Conservation (phyloP, 768 basidiomycete species). For the Crepidotus variabilis region DNA sequence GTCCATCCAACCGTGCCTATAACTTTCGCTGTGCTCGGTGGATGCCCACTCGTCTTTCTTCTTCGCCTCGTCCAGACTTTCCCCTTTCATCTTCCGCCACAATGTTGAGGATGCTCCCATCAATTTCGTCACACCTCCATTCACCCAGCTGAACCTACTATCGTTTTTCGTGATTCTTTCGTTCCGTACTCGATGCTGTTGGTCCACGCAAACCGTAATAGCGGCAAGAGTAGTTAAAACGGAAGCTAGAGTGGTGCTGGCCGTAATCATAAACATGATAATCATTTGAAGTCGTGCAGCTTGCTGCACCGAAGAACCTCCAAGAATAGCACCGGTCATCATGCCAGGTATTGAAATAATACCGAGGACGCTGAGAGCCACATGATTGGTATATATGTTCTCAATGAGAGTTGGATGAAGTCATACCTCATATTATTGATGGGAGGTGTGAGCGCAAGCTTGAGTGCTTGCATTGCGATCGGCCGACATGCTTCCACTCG, state of each 20-base stretch:
- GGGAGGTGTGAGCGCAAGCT: slow-evolving; percentile 73
- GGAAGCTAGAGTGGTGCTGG: slow-evolving; percentile 68
- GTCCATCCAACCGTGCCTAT: slow-evolving; percentile 1
- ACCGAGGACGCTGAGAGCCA: slow-evolving; percentile 53
- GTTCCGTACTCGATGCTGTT: slow-evolving; percentile 56
- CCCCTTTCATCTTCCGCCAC: neutral
- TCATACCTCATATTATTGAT: slow-evolving; percentile 82
- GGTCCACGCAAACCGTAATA: slow-evolving; percentile 63
- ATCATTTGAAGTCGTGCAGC: slow-evolving; percentile 88
- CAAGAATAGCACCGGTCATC: slow-evolving; percentile 92
- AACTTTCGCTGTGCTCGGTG: neutral
- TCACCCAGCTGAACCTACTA: neutral
- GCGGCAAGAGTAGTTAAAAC: slow-evolving; percentile 60
- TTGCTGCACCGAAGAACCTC: slow-evolving; percentile 79
- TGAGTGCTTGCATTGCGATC: slow-evolving; percentile 73
- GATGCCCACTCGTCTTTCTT: neutral
- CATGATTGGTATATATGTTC: neutral
- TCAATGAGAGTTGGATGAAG: neutral
- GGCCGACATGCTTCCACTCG: slow-evolving; percentile 82
- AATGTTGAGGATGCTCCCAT: neutral
- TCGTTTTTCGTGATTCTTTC: slow-evolving; percentile 50
- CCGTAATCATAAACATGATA: slow-evolving; percentile 91
- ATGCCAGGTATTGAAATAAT: slow-evolving; percentile 83
- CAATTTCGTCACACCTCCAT: neutral
- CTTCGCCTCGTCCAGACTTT: neutral